Evolutionary conservation across 2,329 filamentous ascomycete genomes (phyloP).

Genomic region (Leptographium procerum): DNA sequence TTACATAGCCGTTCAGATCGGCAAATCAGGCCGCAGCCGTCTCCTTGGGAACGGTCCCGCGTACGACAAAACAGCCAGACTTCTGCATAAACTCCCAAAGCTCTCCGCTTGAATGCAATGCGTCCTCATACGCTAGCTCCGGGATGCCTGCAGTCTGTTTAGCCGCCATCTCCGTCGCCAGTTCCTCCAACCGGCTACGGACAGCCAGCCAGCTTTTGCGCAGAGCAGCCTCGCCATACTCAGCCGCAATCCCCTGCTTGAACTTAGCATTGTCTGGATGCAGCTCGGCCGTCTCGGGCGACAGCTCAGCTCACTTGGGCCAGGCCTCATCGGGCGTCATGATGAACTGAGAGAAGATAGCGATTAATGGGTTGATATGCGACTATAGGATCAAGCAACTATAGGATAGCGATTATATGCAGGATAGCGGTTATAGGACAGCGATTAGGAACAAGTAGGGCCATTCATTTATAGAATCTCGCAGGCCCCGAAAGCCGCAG

Average conservation of each 20-base stretch:
- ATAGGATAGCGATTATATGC: too few relatives aligned
- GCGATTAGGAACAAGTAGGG: too few relatives aligned
- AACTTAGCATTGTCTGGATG: not conserved
- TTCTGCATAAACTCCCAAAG: conserved; percentile 10
- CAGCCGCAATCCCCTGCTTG: conserved; percentile 18
- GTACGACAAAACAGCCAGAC: not conserved
- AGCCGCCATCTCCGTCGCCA: conserved; percentile 24
- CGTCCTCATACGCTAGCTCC: not conserved
- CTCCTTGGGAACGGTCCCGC: not conserved
- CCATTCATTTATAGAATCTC: too few relatives aligned
- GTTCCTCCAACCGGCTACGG: conserved; percentile 23
- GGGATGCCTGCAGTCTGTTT: conserved; percentile 21
- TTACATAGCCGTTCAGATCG: not conserved
- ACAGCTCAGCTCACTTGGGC: not conserved
- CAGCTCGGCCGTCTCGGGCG: not conserved
- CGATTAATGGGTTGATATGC: not conserved
- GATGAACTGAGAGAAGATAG: not conserved
- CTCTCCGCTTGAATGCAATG: too few relatives aligned
- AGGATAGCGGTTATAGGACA: too few relatives aligned
- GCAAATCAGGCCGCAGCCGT: not conserved
- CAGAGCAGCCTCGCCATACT: conserved; percentile 24
- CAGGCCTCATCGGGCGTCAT: not conserved
- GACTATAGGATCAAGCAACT: not conserved
- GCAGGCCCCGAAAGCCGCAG: not conserved
- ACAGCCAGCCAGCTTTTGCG: conserved; percentile 25